These are phyloP conservation scores for Acanthamoeba comandoni DNA, from an alignment of 208 protist species.

Conservation along the genomic window DNA sequence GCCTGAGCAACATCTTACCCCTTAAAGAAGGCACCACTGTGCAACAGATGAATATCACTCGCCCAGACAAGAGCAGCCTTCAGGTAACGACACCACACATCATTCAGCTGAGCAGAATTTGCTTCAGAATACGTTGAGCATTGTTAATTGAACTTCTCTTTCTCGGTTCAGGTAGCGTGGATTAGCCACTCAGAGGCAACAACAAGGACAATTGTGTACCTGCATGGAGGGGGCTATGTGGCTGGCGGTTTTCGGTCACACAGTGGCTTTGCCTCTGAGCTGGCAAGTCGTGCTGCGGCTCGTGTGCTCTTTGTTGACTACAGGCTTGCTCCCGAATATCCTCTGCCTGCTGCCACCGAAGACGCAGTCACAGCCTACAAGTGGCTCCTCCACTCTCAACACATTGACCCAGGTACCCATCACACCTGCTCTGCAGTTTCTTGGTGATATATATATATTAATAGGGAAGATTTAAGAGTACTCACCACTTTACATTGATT, in stretches of 20 bases:
- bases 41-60: neutral
- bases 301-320: conserved; percentile 60
- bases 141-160: conserved; percentile 42
- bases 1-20: neutral
- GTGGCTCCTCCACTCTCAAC: conserved; percentile 59
- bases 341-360: conserved; percentile 1
- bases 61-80: neutral
- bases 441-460: no score
- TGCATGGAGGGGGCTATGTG: conserved; percentile 42
- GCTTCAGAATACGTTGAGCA: neutral
- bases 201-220: conserved; percentile 43
- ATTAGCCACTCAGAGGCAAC: no score
- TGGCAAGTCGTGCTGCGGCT: neutral
- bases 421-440: no score
- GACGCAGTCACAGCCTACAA: conserved; percentile 66
- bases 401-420: neutral
- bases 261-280: conserved; percentile 2
- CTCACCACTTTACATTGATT: no score
- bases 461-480: no score
- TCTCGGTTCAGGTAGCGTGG: neutral
- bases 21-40: neutral
- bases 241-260: neutral
- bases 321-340: conserved; percentile 60
- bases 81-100: neutral
- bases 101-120: neutral